Conservation (phyloP, 352 stramenopile species). For the Aphanomyces euteiches region DNA sequence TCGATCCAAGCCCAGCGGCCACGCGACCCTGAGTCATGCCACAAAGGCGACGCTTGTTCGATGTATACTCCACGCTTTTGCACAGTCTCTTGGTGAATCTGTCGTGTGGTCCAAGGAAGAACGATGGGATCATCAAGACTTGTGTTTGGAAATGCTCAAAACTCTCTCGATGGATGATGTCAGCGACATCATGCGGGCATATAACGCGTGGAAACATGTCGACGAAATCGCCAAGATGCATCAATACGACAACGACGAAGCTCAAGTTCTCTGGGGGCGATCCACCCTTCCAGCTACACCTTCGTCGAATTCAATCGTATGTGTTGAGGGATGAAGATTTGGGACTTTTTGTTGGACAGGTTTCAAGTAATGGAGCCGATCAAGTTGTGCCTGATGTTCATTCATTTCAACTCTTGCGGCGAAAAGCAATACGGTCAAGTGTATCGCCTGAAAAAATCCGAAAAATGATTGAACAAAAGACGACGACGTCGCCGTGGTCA, state of each 20-base stretch:
- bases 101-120: constrained; percentile 12
- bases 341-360: background rate
- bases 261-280: background rate
- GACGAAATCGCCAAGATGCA: background rate
- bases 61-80: constrained; percentile 9
- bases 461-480: constrained; percentile 3
- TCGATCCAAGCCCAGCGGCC: background rate
- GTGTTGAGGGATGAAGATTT: no score
- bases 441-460: background rate
- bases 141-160: constrained; percentile 27
- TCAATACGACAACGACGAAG: background rate
- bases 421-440: background rate
- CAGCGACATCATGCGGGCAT: constrained; percentile 12
- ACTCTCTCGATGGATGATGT: constrained; percentile 14
- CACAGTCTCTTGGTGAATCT: background rate
- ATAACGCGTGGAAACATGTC: constrained; percentile 28
- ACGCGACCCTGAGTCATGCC: background rate
- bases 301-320: background rate
- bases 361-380: constrained; percentile 7
- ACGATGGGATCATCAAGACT: constrained; percentile 27
- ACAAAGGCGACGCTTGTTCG: constrained; percentile 21
- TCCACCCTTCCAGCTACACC: background rate
- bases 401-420: background rate
- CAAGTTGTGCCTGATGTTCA: constrained; percentile 4
- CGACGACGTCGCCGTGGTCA: background rate